Evolutionary conservation across 2,329 filamentous ascomycete genomes (phyloP), one percentile per base, ranked within the genome.

Genomic region (Pezicula carpinea): DNA sequence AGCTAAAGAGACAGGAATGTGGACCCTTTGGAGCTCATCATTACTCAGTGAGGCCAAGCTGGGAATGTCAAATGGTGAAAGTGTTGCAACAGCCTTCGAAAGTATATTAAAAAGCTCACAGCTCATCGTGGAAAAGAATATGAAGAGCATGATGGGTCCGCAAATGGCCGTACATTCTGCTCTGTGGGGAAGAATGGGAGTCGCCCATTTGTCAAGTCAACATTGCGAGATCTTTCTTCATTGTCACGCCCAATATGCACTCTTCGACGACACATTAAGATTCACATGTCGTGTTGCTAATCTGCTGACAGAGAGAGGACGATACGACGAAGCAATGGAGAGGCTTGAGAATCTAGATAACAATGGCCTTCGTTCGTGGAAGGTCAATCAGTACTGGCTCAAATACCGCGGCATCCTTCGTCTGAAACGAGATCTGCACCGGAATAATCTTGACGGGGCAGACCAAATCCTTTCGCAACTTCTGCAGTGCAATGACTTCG

Each of bases 1-100:
- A 64, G 87, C 92, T 2, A 90, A 84, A 60, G 91, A 96, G 61
- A 80, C 82, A 1, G 87, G 88, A 46, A 91, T 93, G 80, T 93
- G 88, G 80, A 82, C 83, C 44, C 70, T 96, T 3, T 82, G 92
- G 69, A 89, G 87, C 61, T 90, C 89, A 2, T 87, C 89, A 1
- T 71, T 96, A 13, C 73, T 96, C 44, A 90, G 85, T 57, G 91
- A 97, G 66, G 89, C 90, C 3, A 95, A 91, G 63, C 70, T 95
- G 35, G 80, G 80, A 17, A 74, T 96, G 47, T 76, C 81, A 45
- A 85, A 83, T 59, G 89, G 89, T 8, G 79, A 81, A 68, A 76
- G 84, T 60, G 63, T 78, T 40, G 71, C 75, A 4, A 72, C 69
- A 6, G 82, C 87, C 1, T 74, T 93, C 44, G 90, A 96, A 63